Percentiles rank a stretch among this genome's conserved stretches.
phyloP scores from a whole-genome alignment of 371 early-diverging fungal genomes.

The Apophysomyces variabilis region DNA sequence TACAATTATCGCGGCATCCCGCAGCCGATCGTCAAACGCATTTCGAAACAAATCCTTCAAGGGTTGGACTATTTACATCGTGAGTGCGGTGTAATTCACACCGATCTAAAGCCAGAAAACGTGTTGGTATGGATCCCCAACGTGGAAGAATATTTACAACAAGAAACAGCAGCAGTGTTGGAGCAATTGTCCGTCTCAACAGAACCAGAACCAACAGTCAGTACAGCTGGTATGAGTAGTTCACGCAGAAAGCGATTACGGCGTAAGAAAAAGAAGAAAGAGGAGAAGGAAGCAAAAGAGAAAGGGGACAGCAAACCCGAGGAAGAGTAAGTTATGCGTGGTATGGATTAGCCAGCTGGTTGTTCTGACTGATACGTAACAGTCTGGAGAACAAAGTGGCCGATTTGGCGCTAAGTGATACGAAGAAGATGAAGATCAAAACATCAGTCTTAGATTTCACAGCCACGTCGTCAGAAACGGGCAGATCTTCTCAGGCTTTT shows the following conservation, averaged over 20 bases:
- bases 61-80: slow-evolving; percentile 94
- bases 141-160: slow-evolving; percentile 55
- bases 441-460: slow-evolving; percentile 39
- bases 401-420: not conserved
- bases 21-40: slow-evolving; percentile 81
- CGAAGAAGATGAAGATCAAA: slow-evolving; percentile 25
- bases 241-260: slow-evolving; percentile 44
- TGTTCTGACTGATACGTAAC: not conserved
- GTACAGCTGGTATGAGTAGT: slow-evolving; percentile 28
- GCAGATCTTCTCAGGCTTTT: slow-evolving; percentile 25
- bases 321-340: slow-evolving; percentile 11
- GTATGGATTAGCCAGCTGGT: not conserved
- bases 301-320: slow-evolving; percentile 11
- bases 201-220: slow-evolving; percentile 1
- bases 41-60: slow-evolving; percentile 84
- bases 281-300: slow-evolving; percentile 22
- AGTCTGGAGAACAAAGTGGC: not conserved
- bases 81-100: slow-evolving; percentile 98
- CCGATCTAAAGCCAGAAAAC: slow-evolving; percentile 98
- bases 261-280: slow-evolving; percentile 34
- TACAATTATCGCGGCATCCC: slow-evolving; percentile 81
- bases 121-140: slow-evolving; percentile 89
- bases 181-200: slow-evolving; percentile 1
- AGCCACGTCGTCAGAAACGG: slow-evolving; percentile 1
- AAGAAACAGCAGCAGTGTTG: slow-evolving; percentile 18